A percentile compares a stretch with the other conserved stretches of the same genome.
Conservation (phyloP, 2,329 filamentous ascomycete species). For the Fusarium dlaminii region DNA sequence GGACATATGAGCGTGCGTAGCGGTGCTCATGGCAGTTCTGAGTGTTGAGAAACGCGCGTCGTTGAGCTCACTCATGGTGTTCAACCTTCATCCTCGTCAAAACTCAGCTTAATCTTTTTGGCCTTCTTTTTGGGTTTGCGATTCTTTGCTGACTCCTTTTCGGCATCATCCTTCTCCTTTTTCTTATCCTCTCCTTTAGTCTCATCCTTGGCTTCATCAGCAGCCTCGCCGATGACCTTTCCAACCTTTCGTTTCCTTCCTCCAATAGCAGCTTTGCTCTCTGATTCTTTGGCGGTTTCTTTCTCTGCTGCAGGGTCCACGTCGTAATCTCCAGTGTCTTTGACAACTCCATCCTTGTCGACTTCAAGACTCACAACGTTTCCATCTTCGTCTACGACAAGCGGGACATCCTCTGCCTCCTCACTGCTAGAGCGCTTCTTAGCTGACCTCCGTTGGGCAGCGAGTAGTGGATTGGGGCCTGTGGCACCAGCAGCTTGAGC, state of each 20-base stretch:
- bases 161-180: slow-evolving; percentile 19
- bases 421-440: slow-evolving; percentile 70
- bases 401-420: slow-evolving; percentile 79
- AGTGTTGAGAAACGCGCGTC: background rate
- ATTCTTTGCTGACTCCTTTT: slow-evolving; percentile 43
- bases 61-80: background rate
- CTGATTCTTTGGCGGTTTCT: slow-evolving; percentile 44
- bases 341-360: slow-evolving; percentile 55
- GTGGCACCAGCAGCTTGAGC: slow-evolving; percentile 60
- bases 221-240: slow-evolving; percentile 48
- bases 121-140: slow-evolving; percentile 61
- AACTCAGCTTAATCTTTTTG: slow-evolving; percentile 75
- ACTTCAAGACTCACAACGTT: slow-evolving; percentile 67
- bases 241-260: slow-evolving; percentile 64
- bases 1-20: background rate
- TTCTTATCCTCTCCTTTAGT: slow-evolving; percentile 23
- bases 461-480: slow-evolving; percentile 63
- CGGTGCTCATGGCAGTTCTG: background rate
- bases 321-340: slow-evolving; percentile 40
- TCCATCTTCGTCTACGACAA: slow-evolving; percentile 77
- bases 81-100: slow-evolving; percentile 67
- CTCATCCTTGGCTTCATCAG: slow-evolving; percentile 38
- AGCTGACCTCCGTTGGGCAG: slow-evolving; percentile 58
- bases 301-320: slow-evolving; percentile 42
- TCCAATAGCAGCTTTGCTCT: slow-evolving; percentile 46